Base-by-base conservation (phyloP, 495 filamentous ascomycete genomes). In the Aspergillus asperescens region DNA sequence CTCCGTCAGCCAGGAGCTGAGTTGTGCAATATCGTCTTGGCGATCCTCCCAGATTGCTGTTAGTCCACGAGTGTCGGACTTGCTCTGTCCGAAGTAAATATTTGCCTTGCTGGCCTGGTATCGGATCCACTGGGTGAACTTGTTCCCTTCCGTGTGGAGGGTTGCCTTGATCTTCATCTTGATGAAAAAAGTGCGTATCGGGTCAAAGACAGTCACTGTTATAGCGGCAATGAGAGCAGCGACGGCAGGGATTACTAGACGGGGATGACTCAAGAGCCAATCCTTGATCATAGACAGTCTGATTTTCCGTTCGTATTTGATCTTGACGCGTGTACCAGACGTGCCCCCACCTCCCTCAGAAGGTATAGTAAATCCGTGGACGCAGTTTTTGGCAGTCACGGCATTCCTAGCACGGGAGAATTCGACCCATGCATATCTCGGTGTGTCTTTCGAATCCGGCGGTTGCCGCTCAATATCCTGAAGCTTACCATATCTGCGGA, bases 131-230 rank as follows among this genome's bases (percentile, higher is more conserved):
- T 82, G 77, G 63, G 87, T 82, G 5, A 92, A 56, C 23, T 62
- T 69, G 62, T 81, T 91, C 38, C 93, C 82, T 12, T 78, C 81
- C 23, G 90, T 68, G 48, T 89, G 81, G 51, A 90, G 84, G 0
- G 81, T 76, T n/a, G 81, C 77, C 42, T 88, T 89, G 45, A 98
- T 82, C 60, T 95, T 90, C 22, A 84, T 77, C 58, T 87, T 86
- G 69, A 98, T 83, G 68, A 95, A 96, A 62, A 90, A 95, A 1
- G 90, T 92, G 23, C 93, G 81, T 40, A 90, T 83, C 25, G 93
- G 93, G 60, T 98, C 93, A 60, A 98, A 97, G 0, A 97, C 71
- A 13, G 86, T 82, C n/a, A 95, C 87, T 1, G 91, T 91, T 45
- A 95, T 77, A n/a, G 83, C 80, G 0, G 90, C 89, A 25, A 95